These are phyloP conservation scores for Myxozyma geophila DNA, from an alignment of 805 yeast species.

Conservation along the genomic window DNA sequence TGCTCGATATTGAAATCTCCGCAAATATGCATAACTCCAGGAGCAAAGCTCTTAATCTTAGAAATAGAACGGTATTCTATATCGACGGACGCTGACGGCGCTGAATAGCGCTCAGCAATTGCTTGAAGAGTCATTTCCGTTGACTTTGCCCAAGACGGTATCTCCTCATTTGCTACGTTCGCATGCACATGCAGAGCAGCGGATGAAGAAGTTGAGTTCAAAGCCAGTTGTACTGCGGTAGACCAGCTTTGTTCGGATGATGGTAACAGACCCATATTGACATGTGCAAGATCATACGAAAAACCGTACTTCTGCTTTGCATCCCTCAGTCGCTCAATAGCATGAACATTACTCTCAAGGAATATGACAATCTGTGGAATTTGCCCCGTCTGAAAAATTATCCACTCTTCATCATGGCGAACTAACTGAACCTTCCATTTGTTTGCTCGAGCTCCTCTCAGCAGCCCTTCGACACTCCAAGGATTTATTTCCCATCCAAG, in stretches of 20 bases:
- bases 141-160: constrained; percentile 45
- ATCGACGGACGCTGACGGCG: constrained; percentile 45
- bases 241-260: constrained; percentile 67
- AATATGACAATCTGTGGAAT: constrained; percentile 54
- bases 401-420: constrained; percentile 45
- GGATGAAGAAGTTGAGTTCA: constrained; percentile 9
- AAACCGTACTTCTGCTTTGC: neutral
- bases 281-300: constrained; percentile 53
- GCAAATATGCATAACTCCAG: constrained; percentile 81
- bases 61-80: constrained; percentile 49
- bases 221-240: constrained; percentile 45
- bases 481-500: constrained; percentile 85
- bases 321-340: constrained; percentile 48
- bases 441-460: constrained; percentile 58
- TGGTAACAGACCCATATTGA: constrained; percentile 82
- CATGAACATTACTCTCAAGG: constrained; percentile 64
- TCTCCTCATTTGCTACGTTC: constrained; percentile 57
- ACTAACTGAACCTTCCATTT: constrained; percentile 49
- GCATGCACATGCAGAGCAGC: constrained; percentile 68
- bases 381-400: constrained; percentile 36
- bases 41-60: constrained; percentile 80
- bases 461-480: constrained; percentile 78
- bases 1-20: constrained; percentile 47
- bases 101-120: constrained; percentile 13
- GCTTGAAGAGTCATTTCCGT: constrained; percentile 36